Evolutionary conservation across 2,329 filamentous ascomycete species (phyloP).

Genomic region (Chrysoporthe austroafricana): DNA sequence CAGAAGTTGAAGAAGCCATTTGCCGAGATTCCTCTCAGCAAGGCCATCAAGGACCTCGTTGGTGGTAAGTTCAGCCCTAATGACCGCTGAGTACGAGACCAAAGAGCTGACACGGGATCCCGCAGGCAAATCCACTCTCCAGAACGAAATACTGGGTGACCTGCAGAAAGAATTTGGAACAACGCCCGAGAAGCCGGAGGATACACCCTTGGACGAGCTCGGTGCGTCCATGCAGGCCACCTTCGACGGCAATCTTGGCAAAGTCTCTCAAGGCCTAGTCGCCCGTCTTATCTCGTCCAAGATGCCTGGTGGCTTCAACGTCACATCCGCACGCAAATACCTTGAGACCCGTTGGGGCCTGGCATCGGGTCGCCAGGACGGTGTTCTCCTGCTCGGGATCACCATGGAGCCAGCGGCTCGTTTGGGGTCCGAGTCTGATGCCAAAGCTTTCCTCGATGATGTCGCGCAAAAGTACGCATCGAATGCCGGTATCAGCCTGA

Average conservation of each 20-base stretch:
- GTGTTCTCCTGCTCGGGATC: slow-evolving; percentile 82
- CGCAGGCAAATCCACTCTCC: slow-evolving; percentile 92
- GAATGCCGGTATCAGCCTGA: slow-evolving; percentile 80
- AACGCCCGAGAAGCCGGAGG: slow-evolving; percentile 97
- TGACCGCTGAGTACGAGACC: slow-evolving; percentile 11
- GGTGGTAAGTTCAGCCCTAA: slow-evolving; percentile 68
- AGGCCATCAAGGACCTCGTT: slow-evolving; percentile 98
- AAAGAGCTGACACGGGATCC: slow-evolving; percentile 23
- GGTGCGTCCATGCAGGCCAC: slow-evolving; percentile 95
- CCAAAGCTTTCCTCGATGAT: slow-evolving; percentile 89
- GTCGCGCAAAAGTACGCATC: slow-evolving; percentile 88
- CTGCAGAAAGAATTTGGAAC: slow-evolving; percentile 98
- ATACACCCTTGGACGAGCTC: slow-evolving; percentile 93
- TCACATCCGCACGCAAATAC: slow-evolving; percentile 93
- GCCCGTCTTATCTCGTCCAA: slow-evolving; percentile 96
- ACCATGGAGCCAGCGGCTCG: slow-evolving; percentile 91
- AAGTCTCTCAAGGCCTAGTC: slow-evolving; percentile 91
- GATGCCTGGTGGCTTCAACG: slow-evolving; percentile 99
- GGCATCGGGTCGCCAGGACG: slow-evolving; percentile 84
- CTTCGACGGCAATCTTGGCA: slow-evolving; percentile 98
- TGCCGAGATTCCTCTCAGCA: slow-evolving; percentile 85
- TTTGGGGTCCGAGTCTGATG: slow-evolving; percentile 86
- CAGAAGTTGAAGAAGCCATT: slow-evolving; percentile 98
- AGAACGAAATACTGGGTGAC: slow-evolving; percentile 98
- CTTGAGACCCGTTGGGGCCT: slow-evolving; percentile 93